A percentile compares a stretch with the other conserved stretches of the same genome.
Conservation (phyloP, 495 filamentous ascomycete genomes). For the Paragyromitra xinjiangensis region DNA sequence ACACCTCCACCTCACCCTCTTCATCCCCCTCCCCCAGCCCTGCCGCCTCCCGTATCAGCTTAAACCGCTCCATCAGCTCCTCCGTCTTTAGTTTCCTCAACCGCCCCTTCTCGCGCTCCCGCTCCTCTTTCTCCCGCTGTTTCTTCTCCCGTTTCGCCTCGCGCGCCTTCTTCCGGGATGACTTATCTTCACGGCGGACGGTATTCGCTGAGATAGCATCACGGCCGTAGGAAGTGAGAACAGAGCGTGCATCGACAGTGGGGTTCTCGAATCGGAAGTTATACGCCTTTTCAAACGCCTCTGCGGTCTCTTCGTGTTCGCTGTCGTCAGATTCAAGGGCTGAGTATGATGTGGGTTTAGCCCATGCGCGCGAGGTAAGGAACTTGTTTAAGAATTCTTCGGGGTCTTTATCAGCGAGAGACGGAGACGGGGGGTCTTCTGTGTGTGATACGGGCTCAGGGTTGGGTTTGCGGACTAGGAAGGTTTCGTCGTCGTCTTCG, state of each 20-base stretch:
- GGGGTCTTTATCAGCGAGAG: constrained; percentile 85
- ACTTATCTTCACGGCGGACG: constrained; percentile 83
- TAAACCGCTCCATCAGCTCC: constrained; percentile 81
- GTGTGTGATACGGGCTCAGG: constrained; percentile 44
- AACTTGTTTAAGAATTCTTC: constrained; percentile 91
- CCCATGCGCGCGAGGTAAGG: constrained; percentile 88
- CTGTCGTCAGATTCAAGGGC: constrained; percentile 93
- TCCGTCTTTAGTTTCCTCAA: constrained; percentile 87
- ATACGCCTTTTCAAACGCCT: constrained; percentile 90
- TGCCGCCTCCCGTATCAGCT: constrained; percentile 84
- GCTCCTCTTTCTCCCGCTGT: constrained; percentile 77
- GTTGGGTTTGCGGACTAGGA: constrained; percentile 70
- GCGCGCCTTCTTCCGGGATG: constrained; percentile 74
- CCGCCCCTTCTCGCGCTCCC: constrained; percentile 81
- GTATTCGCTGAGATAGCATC: constrained; percentile 80
- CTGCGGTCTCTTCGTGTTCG: constrained; percentile 80
- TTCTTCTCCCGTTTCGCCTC: constrained; percentile 78
- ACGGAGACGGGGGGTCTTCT: constrained; percentile 61
- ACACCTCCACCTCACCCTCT: constrained; percentile 76
- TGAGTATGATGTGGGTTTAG: constrained; percentile 67
- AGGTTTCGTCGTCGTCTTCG: constrained; percentile 64
- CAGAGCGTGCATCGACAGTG: constrained; percentile 71
- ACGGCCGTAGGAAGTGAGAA: constrained; percentile 86
- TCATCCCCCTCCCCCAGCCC: constrained; percentile 74
- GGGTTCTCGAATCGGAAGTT: constrained; percentile 97